A percentile compares a stretch with the other conserved stretches of the same genome.
phyloP scores from a whole-genome alignment of 1,284 basidiomycete genomes.

The Heliocybe sulcata region DNA sequence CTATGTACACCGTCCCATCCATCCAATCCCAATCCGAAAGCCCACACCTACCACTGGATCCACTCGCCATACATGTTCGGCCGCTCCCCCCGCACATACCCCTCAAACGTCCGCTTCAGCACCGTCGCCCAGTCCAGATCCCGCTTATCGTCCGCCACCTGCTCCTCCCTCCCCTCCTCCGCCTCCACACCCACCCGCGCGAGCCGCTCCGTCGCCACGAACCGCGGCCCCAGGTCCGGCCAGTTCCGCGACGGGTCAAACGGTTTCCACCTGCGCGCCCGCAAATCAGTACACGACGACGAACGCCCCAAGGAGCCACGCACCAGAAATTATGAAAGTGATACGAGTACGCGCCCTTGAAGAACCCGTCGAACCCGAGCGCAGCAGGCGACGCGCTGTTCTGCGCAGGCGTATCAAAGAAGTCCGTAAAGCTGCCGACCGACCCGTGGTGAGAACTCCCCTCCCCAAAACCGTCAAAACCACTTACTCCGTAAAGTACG shows the following conservation, averaged over 20 bases:
- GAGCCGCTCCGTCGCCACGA: conserved; percentile 64
- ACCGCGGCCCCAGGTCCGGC: conserved; percentile 83
- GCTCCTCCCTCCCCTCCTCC: conserved; percentile 29
- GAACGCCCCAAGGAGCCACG: conserved; percentile 13
- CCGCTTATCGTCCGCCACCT: conserved; percentile 44
- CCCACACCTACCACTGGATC: conserved; percentile 66
- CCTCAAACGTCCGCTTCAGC: conserved; percentile 87
- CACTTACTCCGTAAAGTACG: conserved; percentile 54
- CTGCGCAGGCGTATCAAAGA: conserved; percentile 54
- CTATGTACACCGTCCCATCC: neutral
- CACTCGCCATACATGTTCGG: conserved; percentile 94
- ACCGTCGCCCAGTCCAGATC: conserved; percentile 90
- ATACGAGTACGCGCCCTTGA: conserved; percentile 64
- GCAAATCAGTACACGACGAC: too few species aligned
- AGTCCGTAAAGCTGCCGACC: conserved; percentile 41
- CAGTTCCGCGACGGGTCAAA: conserved; percentile 86
- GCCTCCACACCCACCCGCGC: conserved; percentile 32
- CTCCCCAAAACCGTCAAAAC: neutral
- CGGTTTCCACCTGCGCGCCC: conserved; percentile 85
- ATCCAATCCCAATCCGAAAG: neutral
- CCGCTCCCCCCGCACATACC: conserved; percentile 77
- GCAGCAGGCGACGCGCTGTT: conserved; percentile 45
- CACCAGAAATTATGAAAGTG: conserved; percentile 52
- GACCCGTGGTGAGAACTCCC: conserved; percentile 1
- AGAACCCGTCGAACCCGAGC: conserved; percentile 62